Percentiles rank a stretch among this genome's conserved stretches.
Conservation (phyloP, 2,329 filamentous ascomycete genomes). For the Metarhizium brunneum region DNA sequence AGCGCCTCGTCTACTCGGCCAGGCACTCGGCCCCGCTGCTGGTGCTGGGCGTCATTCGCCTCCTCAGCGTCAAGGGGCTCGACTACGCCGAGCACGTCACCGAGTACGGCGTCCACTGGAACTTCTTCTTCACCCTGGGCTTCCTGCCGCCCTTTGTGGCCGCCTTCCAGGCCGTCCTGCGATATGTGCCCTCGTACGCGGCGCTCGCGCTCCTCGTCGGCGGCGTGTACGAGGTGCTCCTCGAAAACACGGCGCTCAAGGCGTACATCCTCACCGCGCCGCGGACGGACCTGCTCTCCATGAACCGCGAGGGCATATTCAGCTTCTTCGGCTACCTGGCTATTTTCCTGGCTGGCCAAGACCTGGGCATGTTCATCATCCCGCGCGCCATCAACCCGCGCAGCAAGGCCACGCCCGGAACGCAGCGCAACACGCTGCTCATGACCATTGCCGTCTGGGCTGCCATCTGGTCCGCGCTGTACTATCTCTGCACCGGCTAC, state of each 20-base stretch:
- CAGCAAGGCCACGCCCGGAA: slow-evolving; percentile 29
- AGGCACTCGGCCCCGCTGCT: slow-evolving; percentile 79
- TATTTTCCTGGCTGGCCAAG: slow-evolving; percentile 87
- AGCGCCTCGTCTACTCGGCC: slow-evolving; percentile 56
- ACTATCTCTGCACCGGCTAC: slow-evolving; percentile 58
- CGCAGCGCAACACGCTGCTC: slow-evolving; percentile 49
- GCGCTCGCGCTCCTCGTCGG: slow-evolving; percentile 61
- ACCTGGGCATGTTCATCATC: slow-evolving; percentile 70
- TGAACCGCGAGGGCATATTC: slow-evolving; percentile 93
- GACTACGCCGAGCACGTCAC: slow-evolving; percentile 97
- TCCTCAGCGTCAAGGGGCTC: slow-evolving; percentile 84
- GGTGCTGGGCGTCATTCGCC: slow-evolving; percentile 66
- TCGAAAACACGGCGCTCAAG: slow-evolving; percentile 72
- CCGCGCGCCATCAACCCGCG: slow-evolving; percentile 44
- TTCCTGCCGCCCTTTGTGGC: slow-evolving; percentile 85
- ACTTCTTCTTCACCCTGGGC: slow-evolving; percentile 96
- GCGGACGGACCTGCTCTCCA: slow-evolving; percentile 68
- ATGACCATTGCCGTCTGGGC: slow-evolving; percentile 57
- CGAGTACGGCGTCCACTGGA: slow-evolving; percentile 98
- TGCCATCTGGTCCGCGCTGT: slow-evolving; percentile 59
- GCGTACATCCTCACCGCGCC: slow-evolving; percentile 75
- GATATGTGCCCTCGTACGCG: slow-evolving; percentile 67
- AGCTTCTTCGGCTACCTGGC: slow-evolving; percentile 90
- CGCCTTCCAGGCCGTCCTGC: slow-evolving; percentile 64
- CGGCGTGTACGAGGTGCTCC: slow-evolving; percentile 60